Percentiles rank a stretch among this genome's conserved stretches.
These are phyloP conservation scores for Beta corolliflora DNA, from an alignment of 179 eudicot genomes.

Conservation along the genomic window DNA sequence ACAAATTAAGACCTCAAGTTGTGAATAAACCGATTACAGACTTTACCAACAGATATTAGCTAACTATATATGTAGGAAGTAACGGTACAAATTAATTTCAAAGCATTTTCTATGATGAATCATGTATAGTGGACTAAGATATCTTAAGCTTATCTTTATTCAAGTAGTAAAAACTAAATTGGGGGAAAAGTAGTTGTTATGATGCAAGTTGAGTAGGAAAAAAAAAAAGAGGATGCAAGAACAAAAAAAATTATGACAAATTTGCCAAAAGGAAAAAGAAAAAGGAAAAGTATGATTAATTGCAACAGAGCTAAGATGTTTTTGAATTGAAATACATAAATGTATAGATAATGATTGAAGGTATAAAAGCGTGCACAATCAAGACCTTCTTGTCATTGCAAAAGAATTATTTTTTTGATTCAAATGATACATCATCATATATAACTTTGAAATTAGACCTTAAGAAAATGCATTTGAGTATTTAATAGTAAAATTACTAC, in stretches of 20 bases:
- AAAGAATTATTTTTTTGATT: slow-evolving; percentile 1
- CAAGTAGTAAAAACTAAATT: no score
- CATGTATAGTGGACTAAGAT: background rate
- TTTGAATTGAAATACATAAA: slow-evolving; percentile 7
- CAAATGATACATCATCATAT: slow-evolving; percentile 7
- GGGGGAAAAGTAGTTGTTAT: background rate
- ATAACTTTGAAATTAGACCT: slow-evolving; percentile 15
- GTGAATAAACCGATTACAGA: background rate
- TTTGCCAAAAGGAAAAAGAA: no score
- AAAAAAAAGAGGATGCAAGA: no score
- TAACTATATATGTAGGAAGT: no score
- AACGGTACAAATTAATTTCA: no score
- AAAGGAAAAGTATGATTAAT: background rate
- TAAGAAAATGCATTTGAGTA: slow-evolving; percentile 2
- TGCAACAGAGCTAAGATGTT: background rate
- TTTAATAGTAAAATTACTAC: slow-evolving; percentile 2
- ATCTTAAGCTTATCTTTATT: no score
- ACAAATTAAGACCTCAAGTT: background rate
- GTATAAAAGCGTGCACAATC: slow-evolving; percentile 31
- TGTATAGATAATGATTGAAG: slow-evolving; percentile 29
- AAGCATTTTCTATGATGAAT: no score
- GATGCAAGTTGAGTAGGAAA: no score
- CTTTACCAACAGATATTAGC: background rate
- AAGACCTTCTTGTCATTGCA: slow-evolving; percentile 24
- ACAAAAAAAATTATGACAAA: background rate